Evolutionary conservation across 495 filamentous ascomycete species (phyloP).

Genomic region (Margaritispora aquatica): DNA sequence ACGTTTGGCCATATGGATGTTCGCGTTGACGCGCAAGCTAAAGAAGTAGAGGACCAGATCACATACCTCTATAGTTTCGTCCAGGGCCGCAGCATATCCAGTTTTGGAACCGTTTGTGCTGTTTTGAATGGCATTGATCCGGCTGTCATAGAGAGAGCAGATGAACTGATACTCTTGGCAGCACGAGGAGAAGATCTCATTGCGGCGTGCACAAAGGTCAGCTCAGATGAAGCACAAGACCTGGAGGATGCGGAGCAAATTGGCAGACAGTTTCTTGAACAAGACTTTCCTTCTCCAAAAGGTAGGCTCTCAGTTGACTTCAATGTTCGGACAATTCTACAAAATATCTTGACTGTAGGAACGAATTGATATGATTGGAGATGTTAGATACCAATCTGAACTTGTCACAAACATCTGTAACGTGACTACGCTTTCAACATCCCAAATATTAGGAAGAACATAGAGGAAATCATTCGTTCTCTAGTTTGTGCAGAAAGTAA

Average conservation of each 20-base stretch:
- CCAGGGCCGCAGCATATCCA: constrained; percentile 67
- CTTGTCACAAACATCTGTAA: not conserved
- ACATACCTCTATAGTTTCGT: constrained; percentile 79
- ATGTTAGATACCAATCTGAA: not conserved
- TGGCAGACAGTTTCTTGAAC: constrained; percentile 26
- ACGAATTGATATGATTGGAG: constrained; percentile 1
- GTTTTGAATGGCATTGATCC: constrained; percentile 74
- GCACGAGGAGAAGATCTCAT: constrained; percentile 70
- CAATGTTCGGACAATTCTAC: constrained; percentile 18
- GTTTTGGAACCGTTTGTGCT: constrained; percentile 81
- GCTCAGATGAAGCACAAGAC: constrained; percentile 46
- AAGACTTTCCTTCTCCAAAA: constrained; percentile 16
- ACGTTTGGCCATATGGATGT: constrained; percentile 85
- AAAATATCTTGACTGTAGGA: constrained; percentile 16
- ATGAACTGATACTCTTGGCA: constrained; percentile 62
- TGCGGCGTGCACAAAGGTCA: constrained; percentile 55
- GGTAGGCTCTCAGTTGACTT: not conserved
- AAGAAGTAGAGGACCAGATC: constrained; percentile 62
- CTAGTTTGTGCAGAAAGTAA: too few relatives aligned
- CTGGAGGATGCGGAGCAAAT: constrained; percentile 50
- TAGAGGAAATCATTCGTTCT: too few relatives aligned
- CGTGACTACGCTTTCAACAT: not conserved
- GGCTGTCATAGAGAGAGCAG: constrained; percentile 68
- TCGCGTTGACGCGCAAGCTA: constrained; percentile 55
- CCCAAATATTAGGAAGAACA: too few relatives aligned